Evolutionary conservation across 1,284 basidiomycete species (phyloP).

Genomic region (Ceratorhiza oryzae-sativae): DNA sequence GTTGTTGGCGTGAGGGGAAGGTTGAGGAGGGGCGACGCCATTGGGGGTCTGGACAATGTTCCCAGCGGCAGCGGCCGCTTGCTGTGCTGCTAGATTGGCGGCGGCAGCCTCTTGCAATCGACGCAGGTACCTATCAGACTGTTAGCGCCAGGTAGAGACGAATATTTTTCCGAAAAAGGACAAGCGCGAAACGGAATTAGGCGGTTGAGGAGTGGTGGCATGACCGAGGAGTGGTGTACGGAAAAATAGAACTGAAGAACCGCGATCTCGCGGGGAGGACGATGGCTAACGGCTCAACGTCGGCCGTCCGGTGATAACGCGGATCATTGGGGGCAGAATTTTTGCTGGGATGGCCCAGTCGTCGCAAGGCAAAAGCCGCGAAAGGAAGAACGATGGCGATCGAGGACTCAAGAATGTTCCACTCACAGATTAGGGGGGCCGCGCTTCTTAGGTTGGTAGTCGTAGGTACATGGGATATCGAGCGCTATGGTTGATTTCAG

Average conservation of each 20-base stretch:
- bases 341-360: slow-evolving; percentile 20
- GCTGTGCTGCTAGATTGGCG: slow-evolving; percentile 60
- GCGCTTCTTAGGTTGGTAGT: slow-evolving; percentile 90
- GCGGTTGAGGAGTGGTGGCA: not conserved
- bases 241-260: slow-evolving; percentile 29
- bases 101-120: slow-evolving; percentile 79
- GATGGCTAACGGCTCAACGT: slow-evolving; percentile 8
- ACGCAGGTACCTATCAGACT: slow-evolving; percentile 66
- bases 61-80: slow-evolving; percentile 48
- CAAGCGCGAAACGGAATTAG: slow-evolving; percentile 11
- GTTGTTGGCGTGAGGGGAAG: not conserved
- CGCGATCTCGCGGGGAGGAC: slow-evolving; percentile 4
- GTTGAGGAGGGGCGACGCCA: slow-evolving; percentile 5
- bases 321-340: slow-evolving; percentile 27
- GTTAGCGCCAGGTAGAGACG: slow-evolving; percentile 11
- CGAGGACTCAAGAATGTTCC: slow-evolving; percentile 6
- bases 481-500: slow-evolving; percentile 79
- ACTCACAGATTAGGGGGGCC: slow-evolving; percentile 87
- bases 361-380: slow-evolving; percentile 21
- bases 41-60: slow-evolving; percentile 43
- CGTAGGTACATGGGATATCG: slow-evolving; percentile 84
- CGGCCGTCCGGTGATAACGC: slow-evolving; percentile 12
- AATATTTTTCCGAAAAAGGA: slow-evolving; percentile 19
- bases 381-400: slow-evolving; percentile 14
- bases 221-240: not conserved